These are phyloP conservation scores for Hirschfeldia incana DNA, from an alignment of 345 rosid genomes.

Conservation along the genomic window DNA sequence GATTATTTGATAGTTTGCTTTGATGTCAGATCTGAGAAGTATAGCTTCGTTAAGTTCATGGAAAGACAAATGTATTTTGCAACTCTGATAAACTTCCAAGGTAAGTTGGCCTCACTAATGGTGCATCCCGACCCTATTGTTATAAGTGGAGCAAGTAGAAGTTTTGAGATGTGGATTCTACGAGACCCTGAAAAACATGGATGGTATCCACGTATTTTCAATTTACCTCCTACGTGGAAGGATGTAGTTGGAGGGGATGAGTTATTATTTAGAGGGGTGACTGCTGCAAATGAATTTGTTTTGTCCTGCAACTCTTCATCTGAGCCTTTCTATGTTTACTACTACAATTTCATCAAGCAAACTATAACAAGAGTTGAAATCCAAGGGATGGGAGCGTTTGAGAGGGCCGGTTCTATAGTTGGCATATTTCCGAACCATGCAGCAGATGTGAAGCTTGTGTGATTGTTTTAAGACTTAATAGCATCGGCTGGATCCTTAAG, in stretches of 20 bases:
- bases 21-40: constrained; percentile 1
- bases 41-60: not conserved
- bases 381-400: not conserved
- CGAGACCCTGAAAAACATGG: not conserved
- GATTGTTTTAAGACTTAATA: not conserved
- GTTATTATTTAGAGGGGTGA: not conserved
- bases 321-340: not conserved
- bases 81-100: not conserved
- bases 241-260: not conserved
- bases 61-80: not conserved
- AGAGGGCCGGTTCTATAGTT: not conserved
- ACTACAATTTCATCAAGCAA: not conserved
- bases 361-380: not conserved
- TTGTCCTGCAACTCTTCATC: not conserved
- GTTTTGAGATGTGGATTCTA: not conserved
- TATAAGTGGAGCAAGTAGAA: not conserved
- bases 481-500: not conserved
- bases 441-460: not conserved
- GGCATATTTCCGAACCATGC: not conserved
- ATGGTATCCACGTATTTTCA: not conserved
- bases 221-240: not conserved
- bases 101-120: not conserved
- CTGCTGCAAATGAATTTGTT: not conserved
- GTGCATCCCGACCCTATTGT: too few species aligned
- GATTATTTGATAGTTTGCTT: not conserved